Evolutionary conservation across 179 eudicot species (phyloP).

Genomic region (Gypsophila paniculata): DNA sequence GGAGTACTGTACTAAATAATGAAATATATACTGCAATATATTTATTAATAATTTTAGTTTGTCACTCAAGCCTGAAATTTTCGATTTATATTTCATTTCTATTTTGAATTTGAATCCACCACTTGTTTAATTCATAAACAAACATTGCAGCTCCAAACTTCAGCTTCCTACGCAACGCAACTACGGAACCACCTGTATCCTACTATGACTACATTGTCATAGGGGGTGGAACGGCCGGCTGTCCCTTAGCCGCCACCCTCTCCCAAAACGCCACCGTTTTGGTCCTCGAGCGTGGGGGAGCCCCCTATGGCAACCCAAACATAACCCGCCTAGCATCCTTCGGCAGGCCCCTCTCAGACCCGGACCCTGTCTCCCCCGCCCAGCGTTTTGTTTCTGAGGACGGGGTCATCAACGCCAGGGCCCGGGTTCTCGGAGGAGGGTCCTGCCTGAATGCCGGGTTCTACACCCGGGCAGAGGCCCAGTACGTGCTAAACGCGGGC

Average conservation of each 20-base stretch:
- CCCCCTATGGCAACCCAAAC: slow-evolving; percentile 40
- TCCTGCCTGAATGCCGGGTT: slow-evolving; percentile 75
- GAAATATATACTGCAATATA: no score
- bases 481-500: slow-evolving; percentile 41
- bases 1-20: no score
- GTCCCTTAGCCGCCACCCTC: slow-evolving; percentile 52
- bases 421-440: slow-evolving; percentile 38
- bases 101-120: no score
- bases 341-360: slow-evolving; percentile 39
- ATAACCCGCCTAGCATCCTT: slow-evolving; percentile 37
- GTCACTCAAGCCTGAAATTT: no score
- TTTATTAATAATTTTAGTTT: no score
- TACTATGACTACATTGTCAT: slow-evolving; percentile 52
- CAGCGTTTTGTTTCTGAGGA: slow-evolving; percentile 44
- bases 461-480: slow-evolving; percentile 60
- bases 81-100: no score
- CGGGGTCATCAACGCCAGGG: slow-evolving; percentile 44
- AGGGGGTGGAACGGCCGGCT: slow-evolving; percentile 54
- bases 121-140: no score
- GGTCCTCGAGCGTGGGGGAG: slow-evolving; percentile 47
- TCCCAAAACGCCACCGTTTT: slow-evolving; percentile 38
- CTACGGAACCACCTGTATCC: slow-evolving; percentile 27
- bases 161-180: slow-evolving; percentile 36
- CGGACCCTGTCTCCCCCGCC: slow-evolving; percentile 33
- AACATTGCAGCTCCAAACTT: slow-evolving; percentile 28